phyloP scores from a whole-genome alignment of 1,284 basidiomycete species.

The Cutaneotrichosporon sp. region DNA sequence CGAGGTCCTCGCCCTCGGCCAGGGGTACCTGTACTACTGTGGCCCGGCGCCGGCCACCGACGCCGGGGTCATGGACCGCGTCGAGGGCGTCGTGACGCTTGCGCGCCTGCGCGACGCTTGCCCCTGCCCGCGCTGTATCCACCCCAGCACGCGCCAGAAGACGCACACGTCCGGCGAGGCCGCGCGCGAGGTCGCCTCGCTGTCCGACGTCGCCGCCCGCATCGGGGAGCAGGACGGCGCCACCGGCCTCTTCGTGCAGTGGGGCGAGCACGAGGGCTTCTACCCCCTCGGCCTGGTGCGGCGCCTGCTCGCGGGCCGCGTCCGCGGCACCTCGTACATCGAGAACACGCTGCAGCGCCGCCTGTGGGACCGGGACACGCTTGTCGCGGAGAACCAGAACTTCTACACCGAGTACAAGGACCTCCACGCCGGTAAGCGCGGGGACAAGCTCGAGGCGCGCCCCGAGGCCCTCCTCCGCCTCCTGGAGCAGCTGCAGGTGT shows the following conservation, averaged over 20 bases:
- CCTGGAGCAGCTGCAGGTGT: conserved; percentile 52
- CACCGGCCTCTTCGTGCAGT: conserved; percentile 16
- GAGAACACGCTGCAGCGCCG: conserved; percentile 15
- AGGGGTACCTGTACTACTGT: conserved; percentile 16
- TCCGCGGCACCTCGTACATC: conserved; percentile 19
- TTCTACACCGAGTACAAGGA: conserved; percentile 19
- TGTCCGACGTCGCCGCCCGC: conserved; percentile 56
- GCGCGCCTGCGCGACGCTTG: conserved; percentile 63
- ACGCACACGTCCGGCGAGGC: conserved; percentile 60
- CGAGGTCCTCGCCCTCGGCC: conserved; percentile 14
- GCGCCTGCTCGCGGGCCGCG: conserved; percentile 12
- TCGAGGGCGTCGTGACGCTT: conserved; percentile 31
- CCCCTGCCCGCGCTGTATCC: conserved; percentile 62
- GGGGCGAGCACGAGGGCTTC: conserved; percentile 16
- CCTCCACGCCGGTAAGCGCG: conserved; percentile 12
- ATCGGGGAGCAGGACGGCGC: conserved; percentile 30
- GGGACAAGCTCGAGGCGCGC: conserved; percentile 7
- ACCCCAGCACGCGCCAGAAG: conserved; percentile 74
- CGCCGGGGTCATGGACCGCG: not conserved
- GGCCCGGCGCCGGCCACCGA: conserved; percentile 18
- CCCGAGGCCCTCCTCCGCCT: conserved; percentile 26
- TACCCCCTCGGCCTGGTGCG: conserved; percentile 22
- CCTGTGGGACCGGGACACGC: conserved; percentile 18
- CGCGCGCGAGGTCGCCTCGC: conserved; percentile 9
- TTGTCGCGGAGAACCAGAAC: not conserved